Percentiles rank a stretch among this genome's conserved stretches.
Evolutionary conservation across 306 rosid species (phyloP).

Genomic region (Canavalia ensiformis): DNA sequence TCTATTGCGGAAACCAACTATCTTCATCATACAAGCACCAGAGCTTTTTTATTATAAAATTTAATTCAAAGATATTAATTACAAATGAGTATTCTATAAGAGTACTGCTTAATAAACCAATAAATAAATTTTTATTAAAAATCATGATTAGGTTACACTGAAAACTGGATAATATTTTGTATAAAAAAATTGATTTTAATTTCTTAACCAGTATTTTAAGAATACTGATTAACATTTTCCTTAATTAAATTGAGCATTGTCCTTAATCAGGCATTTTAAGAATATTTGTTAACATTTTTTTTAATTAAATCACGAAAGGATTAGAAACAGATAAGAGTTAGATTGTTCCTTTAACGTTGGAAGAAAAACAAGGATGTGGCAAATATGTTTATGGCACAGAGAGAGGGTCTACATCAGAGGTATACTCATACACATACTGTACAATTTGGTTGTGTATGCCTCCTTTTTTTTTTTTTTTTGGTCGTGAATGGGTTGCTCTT

Average conservation of each 20-base stretch:
- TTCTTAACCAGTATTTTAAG: too few species aligned
- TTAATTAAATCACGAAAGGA: neutral
- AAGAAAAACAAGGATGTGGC: conserved; percentile 20
- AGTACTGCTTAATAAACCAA: too few species aligned
- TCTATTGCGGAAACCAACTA: neutral
- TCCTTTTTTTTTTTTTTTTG: neutral
- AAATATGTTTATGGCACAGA: neutral
- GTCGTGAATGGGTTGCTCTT: conserved; percentile 25
- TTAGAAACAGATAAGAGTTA: neutral
- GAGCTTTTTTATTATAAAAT: too few species aligned
- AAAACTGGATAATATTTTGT: too few species aligned
- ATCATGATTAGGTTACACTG: too few species aligned
- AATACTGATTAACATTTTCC: too few species aligned
- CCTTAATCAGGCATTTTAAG: too few species aligned
- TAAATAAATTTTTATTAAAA: too few species aligned
- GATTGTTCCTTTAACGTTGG: conserved; percentile 42
- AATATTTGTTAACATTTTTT: too few species aligned
- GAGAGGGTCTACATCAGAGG: conserved; percentile 53
- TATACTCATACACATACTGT: conserved; percentile 43
- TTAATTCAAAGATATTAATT: too few species aligned
- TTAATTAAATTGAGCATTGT: neutral
- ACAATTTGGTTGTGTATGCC: conserved; percentile 9
- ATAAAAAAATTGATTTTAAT: too few species aligned
- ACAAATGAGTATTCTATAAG: too few species aligned
- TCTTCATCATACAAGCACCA: neutral